phyloP scores from a whole-genome alignment of 148 eudicot genomes.

The Amaranthus palmeri region DNA sequence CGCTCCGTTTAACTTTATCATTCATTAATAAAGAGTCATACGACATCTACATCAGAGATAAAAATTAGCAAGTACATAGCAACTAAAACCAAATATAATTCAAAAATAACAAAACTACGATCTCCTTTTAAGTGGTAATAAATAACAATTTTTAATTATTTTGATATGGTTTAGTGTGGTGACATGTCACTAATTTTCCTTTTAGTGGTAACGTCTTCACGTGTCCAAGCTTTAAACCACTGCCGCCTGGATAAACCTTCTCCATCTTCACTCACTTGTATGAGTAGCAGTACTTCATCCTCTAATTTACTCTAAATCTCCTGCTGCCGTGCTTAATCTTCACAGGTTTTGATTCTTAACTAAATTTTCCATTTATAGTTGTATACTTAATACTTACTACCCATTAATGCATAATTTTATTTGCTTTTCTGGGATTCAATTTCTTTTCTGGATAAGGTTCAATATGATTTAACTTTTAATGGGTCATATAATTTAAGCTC shows the following conservation, averaged over 20 bases:
- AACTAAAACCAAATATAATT: no score
- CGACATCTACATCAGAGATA: no score
- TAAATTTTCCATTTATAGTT: not conserved
- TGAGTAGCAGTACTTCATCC: no score
- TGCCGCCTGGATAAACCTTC: conserved; percentile 8
- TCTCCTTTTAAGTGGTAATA: no score
- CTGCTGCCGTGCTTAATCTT: not conserved
- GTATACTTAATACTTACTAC: not conserved
- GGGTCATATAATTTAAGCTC: no score
- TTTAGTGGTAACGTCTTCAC: not conserved
- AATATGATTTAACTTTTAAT: not conserved
- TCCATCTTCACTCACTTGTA: not conserved
- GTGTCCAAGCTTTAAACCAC: conserved; percentile 20
- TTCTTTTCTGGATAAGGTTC: not conserved
- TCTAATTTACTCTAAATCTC: not conserved
- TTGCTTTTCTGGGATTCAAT: not conserved
- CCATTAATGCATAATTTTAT: not conserved
- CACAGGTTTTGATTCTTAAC: not conserved
- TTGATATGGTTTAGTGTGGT: no score
- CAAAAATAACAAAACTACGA: no score
- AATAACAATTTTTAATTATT: no score
- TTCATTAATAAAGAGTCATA: no score
- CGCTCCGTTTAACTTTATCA: no score
- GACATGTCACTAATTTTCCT: no score
- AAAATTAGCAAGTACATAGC: no score